These are phyloP conservation scores for Aureobasidium zeae DNA, from an alignment of 2,329 filamentous ascomycete genomes.

Conservation along the genomic window DNA sequence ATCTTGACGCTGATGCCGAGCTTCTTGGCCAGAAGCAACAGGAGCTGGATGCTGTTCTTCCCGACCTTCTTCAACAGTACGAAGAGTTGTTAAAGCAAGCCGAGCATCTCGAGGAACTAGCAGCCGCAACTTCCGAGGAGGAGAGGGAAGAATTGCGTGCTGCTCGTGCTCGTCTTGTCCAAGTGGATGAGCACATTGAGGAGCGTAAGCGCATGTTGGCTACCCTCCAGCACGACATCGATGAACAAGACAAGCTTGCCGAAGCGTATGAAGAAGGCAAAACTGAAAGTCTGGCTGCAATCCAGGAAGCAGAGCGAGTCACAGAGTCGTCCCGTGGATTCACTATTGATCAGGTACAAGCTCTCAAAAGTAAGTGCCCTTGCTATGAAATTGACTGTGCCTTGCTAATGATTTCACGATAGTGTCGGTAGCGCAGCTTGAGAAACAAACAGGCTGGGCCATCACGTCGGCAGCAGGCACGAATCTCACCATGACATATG, in stretches of 20 bases:
- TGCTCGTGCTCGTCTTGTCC: conserved; percentile 58
- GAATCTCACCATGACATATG: conserved; percentile 64
- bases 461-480: conserved; percentile 52
- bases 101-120: conserved; percentile 56
- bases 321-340: conserved; percentile 85
- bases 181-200: conserved; percentile 58
- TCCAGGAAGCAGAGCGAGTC: conserved; percentile 70
- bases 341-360: conserved; percentile 70
- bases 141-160: conserved; percentile 69
- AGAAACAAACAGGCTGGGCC: conserved; percentile 60
- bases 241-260: conserved; percentile 57
- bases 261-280: conserved; percentile 58
- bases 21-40: conserved; percentile 58
- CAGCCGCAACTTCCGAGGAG: conserved; percentile 65
- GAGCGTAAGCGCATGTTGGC: conserved; percentile 59
- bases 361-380: conserved; percentile 59
- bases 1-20: conserved; percentile 65
- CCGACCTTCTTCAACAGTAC: conserved; percentile 52
- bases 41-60: conserved; percentile 58
- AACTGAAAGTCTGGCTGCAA: conserved; percentile 60
- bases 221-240: conserved; percentile 56
- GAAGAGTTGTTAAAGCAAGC: conserved; percentile 55
- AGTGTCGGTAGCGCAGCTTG: conserved; percentile 58
- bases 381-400: neutral
- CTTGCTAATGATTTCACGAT: conserved; percentile 30